phyloP scores from a whole-genome alignment of 2,329 filamentous ascomycete species.

The Colletotrichum spaethianum region DNA sequence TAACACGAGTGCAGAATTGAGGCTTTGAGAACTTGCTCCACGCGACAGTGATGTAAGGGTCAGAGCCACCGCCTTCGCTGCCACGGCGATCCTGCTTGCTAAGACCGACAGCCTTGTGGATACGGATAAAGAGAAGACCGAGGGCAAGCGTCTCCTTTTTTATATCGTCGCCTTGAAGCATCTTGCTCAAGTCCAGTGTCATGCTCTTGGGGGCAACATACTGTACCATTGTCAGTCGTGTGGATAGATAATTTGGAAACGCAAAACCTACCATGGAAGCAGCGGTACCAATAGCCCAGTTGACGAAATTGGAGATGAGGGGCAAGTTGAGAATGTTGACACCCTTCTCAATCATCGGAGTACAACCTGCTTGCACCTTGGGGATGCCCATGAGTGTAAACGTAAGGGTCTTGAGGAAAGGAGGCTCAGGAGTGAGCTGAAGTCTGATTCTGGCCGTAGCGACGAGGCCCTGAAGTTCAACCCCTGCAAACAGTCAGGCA shows the following conservation, averaged over 20 bases:
- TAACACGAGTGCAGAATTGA: slow-evolving; percentile 97
- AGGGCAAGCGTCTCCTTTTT: slow-evolving; percentile 90
- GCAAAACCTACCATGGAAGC: slow-evolving; percentile 73
- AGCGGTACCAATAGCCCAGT: slow-evolving; percentile 91
- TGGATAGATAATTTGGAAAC: rapidly evolving
- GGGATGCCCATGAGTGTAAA: slow-evolving; percentile 96
- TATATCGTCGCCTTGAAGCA: slow-evolving; percentile 92
- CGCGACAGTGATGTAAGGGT: slow-evolving; percentile 94
- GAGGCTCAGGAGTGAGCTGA: slow-evolving; percentile 87
- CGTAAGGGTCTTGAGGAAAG: slow-evolving; percentile 91
- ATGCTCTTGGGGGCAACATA: slow-evolving; percentile 96
- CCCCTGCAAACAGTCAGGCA: slow-evolving; percentile 70
- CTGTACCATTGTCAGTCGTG: slow-evolving; percentile 18
- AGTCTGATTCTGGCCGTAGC: slow-evolving; percentile 78
- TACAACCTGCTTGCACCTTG: slow-evolving; percentile 89
- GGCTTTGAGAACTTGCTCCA: slow-evolving; percentile 98
- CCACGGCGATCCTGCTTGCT: slow-evolving; percentile 93
- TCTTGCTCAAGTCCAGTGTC: slow-evolving; percentile 90
- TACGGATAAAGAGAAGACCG: slow-evolving; percentile 92
- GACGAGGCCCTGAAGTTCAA: slow-evolving; percentile 80
- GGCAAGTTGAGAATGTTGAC: slow-evolving; percentile 94
- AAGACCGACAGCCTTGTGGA: slow-evolving; percentile 87
- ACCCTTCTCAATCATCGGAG: slow-evolving; percentile 91
- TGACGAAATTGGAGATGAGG: slow-evolving; percentile 95
- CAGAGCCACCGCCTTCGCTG: slow-evolving; percentile 87